Evolutionary conservation across 257 asterid genomes (phyloP).

Genomic region (Vinca minor): DNA sequence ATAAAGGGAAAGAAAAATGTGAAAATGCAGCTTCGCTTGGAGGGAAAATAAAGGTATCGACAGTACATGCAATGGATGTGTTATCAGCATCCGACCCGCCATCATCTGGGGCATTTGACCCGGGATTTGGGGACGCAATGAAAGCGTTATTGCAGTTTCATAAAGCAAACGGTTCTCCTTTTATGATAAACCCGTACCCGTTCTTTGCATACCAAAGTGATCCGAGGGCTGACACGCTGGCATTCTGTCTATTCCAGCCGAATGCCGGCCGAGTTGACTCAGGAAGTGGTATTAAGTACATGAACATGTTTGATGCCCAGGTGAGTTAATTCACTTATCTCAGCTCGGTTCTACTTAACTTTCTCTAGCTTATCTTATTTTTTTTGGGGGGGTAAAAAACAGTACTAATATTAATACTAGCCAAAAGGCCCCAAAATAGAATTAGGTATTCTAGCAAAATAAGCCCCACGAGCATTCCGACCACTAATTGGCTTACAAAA

Average conservation of each 20-base stretch:
- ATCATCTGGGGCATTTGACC: slow-evolving; percentile 57
- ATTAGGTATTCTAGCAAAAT: too few relatives aligned
- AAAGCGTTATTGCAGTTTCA: slow-evolving; percentile 56
- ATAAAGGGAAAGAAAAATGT: background rate
- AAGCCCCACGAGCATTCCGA: too few relatives aligned
- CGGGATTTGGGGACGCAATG: slow-evolving; percentile 44
- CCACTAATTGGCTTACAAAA: too few relatives aligned
- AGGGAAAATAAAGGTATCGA: slow-evolving; percentile 77
- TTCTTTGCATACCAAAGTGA: slow-evolving; percentile 86
- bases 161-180: slow-evolving; percentile 57
- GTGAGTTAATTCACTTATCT: slow-evolving; percentile 23
- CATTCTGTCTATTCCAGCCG: slow-evolving; percentile 91
- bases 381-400: too few relatives aligned
- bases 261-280: slow-evolving; percentile 80
- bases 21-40: slow-evolving; percentile 60
- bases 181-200: slow-evolving; percentile 94
- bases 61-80: slow-evolving; percentile 83
- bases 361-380: background rate
- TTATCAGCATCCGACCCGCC: slow-evolving; percentile 83
- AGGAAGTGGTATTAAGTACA: slow-evolving; percentile 63
- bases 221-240: slow-evolving; percentile 71
- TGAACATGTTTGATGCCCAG: slow-evolving; percentile 99
- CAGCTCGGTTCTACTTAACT: background rate
- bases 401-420: too few relatives aligned
- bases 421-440: too few relatives aligned